Conservation (phyloP, 495 filamentous ascomycete genomes). For the Aspergillus panamensis region DNA sequence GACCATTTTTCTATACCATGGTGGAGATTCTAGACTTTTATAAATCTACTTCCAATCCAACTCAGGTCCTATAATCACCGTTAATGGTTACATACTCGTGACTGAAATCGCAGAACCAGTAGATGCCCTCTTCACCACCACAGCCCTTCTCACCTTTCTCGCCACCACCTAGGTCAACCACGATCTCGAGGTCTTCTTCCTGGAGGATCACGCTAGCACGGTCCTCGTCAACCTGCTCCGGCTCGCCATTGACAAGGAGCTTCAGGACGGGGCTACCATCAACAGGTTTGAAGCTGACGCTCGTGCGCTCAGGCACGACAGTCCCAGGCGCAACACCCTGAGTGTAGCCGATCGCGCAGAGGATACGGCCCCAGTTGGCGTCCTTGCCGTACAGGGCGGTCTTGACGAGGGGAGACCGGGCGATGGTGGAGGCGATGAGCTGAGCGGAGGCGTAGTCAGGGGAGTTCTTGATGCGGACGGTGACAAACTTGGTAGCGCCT, state of each 20-base stretch:
- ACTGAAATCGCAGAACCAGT: conserved; percentile 97
- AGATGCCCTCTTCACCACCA: conserved; percentile 70
- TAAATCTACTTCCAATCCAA: background rate
- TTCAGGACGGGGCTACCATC: conserved; percentile 79
- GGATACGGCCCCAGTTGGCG: conserved; percentile 96
- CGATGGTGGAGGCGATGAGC: conserved; percentile 79
- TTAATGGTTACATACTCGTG: conserved; percentile 97
- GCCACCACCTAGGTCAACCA: conserved; percentile 60
- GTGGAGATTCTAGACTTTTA: background rate
- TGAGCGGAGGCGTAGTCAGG: conserved; percentile 61
- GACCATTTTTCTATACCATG: background rate
- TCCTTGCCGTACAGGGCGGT: conserved; percentile 95
- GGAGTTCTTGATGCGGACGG: conserved; percentile 75
- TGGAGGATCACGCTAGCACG: conserved; percentile 83
- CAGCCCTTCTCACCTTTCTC: conserved; percentile 48
- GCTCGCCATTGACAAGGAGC: conserved; percentile 85
- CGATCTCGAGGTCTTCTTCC: conserved; percentile 79
- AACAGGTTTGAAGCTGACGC: conserved; percentile 84
- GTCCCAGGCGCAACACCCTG: conserved; percentile 58
- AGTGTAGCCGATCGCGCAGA: conserved; percentile 92
- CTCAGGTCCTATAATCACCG: conserved; percentile 80
- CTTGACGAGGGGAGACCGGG: conserved; percentile 92
- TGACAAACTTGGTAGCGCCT: conserved; percentile 97
- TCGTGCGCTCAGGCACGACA: conserved; percentile 78
- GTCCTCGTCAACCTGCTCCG: conserved; percentile 85